A percentile compares a stretch with the other conserved stretches of the same genome.
These are phyloP conservation scores for Chondrostereum purpureum DNA, from an alignment of 1,284 basidiomycete genomes.

Conservation along the genomic window DNA sequence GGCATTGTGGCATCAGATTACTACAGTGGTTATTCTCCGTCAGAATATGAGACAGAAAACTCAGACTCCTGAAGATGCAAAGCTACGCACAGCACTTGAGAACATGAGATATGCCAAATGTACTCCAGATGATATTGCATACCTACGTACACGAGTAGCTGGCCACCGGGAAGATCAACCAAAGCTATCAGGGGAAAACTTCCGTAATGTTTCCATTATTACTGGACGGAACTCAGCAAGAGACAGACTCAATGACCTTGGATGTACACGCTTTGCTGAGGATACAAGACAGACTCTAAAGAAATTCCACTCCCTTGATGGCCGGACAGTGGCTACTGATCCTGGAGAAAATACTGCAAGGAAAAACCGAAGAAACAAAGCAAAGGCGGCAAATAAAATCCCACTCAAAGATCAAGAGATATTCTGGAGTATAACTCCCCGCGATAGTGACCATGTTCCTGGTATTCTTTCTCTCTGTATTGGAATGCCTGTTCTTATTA, in stretches of 20 bases:
- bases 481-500: constrained; percentile 17
- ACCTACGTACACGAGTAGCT: constrained; percentile 18
- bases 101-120: constrained; percentile 28
- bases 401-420: too few relatives aligned
- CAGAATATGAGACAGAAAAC: constrained; percentile 31
- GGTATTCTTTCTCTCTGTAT: constrained; percentile 10
- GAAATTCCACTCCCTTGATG: too few relatives aligned
- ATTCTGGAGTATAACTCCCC: neutral
- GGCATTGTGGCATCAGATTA: too few relatives aligned
- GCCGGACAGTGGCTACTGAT: too few relatives aligned
- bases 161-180: constrained; percentile 4
- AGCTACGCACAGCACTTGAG: too few relatives aligned
- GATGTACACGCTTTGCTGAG: too few relatives aligned
- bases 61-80: constrained; percentile 18
- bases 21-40: constrained; percentile 25
- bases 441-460: constrained; percentile 1
- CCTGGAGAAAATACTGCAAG: too few relatives aligned
- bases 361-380: too few relatives aligned
- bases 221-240: constrained; percentile 20
- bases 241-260: too few relatives aligned
- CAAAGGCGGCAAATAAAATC: too few relatives aligned
- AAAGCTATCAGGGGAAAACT: constrained; percentile 17
- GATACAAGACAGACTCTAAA: constrained; percentile 24
- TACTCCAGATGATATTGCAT: constrained; percentile 24
- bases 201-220: constrained; percentile 28